These are phyloP conservation scores for Tardiomyces digboiensis DNA, from an alignment of 1,139 yeast genomes.

Conservation along the genomic window DNA sequence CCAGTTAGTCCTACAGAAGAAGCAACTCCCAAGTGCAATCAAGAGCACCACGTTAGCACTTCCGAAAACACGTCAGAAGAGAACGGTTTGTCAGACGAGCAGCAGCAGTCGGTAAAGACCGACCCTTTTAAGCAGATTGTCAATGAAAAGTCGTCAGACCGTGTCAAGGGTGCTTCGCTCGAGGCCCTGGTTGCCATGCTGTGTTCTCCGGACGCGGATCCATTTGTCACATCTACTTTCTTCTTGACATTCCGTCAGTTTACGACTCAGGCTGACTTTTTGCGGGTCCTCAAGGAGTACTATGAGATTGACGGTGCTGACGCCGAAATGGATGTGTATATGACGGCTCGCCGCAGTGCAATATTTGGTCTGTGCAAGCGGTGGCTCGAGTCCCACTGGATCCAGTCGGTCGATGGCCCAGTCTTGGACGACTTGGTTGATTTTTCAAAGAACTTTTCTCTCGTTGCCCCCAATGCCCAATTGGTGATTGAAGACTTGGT, in stretches of 20 bases:
- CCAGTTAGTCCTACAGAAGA: no score
- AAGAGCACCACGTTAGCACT: no score
- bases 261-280: conserved; percentile 57
- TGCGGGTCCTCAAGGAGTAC: conserved; percentile 59
- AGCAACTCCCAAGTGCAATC: no score
- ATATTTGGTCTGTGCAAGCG: conserved; percentile 60
- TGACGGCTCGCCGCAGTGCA: conserved; percentile 56
- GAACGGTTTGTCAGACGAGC: no score
- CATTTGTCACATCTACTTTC: conserved; percentile 64
- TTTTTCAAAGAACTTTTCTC: conserved; percentile 44
- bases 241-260: conserved; percentile 74
- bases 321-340: conserved; percentile 19
- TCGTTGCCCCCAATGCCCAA: conserved; percentile 16
- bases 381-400: conserved; percentile 92
- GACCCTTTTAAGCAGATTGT: conserved; percentile 26
- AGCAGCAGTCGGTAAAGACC: no score
- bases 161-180: conserved; percentile 68
- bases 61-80: no score
- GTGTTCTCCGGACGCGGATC: conserved; percentile 57
- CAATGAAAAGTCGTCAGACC: conserved; percentile 38
- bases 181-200: conserved; percentile 62
- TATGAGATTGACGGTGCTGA: conserved; percentile 42
- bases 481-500: conserved; percentile 17
- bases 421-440: conserved; percentile 61
- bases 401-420: conserved; percentile 46